These are phyloP conservation scores for Pseudonectria foliicola DNA, from an alignment of 2,329 filamentous ascomycete species.

Conservation along the genomic window DNA sequence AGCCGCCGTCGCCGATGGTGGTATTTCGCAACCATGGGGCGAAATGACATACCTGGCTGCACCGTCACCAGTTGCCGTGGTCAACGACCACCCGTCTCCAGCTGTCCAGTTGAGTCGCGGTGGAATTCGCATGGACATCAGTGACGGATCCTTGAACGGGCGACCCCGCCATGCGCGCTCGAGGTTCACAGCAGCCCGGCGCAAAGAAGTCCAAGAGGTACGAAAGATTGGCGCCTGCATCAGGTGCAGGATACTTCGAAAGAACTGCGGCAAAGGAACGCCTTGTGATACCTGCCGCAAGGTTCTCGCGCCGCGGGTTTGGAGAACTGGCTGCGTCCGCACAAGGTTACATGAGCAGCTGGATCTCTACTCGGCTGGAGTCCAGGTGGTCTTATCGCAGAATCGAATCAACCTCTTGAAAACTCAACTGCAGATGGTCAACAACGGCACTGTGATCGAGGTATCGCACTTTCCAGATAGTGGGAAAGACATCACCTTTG, in stretches of 20 bases:
- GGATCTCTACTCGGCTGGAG: slow-evolving; percentile 56
- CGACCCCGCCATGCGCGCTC: slow-evolving; percentile 48
- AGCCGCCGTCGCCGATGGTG: slow-evolving; percentile 17
- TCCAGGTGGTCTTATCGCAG: slow-evolving; percentile 56
- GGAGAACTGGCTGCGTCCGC: slow-evolving; percentile 56
- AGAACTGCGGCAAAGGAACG: slow-evolving; percentile 57
- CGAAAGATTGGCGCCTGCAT: slow-evolving; percentile 60
- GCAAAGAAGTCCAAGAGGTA: slow-evolving; percentile 59
- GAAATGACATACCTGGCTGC: slow-evolving; percentile 44
- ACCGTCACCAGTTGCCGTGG: slow-evolving; percentile 24
- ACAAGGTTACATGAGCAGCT: slow-evolving; percentile 55
- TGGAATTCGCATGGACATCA: slow-evolving; percentile 47
- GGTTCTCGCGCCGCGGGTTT: slow-evolving; percentile 57
- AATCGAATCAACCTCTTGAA: slow-evolving; percentile 51
- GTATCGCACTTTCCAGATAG: slow-evolving; percentile 52
- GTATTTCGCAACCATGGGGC: slow-evolving; percentile 41
- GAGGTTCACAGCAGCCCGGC: slow-evolving; percentile 49
- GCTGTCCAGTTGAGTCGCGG: slow-evolving; percentile 33
- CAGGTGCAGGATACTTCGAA: slow-evolving; percentile 57
- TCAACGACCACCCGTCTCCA: slow-evolving; percentile 24
- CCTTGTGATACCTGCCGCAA: slow-evolving; percentile 58
- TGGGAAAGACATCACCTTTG: slow-evolving; percentile 35
- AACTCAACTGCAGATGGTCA: slow-evolving; percentile 40
- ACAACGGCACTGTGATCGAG: slow-evolving; percentile 45
- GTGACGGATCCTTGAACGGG: slow-evolving; percentile 36